Conservation (phyloP, 768 basidiomycete species). For the Crassisporium funariophilum region DNA sequence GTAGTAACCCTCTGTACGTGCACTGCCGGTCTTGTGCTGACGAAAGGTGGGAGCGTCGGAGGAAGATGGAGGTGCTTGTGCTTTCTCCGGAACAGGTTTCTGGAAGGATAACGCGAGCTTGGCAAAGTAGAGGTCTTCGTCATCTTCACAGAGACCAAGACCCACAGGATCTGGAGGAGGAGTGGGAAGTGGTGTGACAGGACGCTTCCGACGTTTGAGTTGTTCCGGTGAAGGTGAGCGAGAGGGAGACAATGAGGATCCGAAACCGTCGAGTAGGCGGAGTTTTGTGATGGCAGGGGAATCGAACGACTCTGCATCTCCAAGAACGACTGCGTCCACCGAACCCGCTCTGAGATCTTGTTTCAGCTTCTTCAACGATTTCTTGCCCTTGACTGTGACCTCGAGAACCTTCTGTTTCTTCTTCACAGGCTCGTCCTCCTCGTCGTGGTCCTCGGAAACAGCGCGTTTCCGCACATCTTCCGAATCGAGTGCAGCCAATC, state of each 20-base stretch:
- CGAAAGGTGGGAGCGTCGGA: constrained; percentile 58
- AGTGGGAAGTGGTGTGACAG: constrained; percentile 42
- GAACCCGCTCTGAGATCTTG: constrained; percentile 30
- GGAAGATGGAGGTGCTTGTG: constrained; percentile 21
- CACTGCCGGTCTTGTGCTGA: constrained; percentile 81
- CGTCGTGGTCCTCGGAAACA: constrained; percentile 42
- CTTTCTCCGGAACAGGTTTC: constrained; percentile 22
- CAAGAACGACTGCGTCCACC: constrained; percentile 53
- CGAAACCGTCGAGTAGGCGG: constrained; percentile 41
- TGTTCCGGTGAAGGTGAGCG: constrained; percentile 49
- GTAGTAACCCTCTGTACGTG: constrained; percentile 94
- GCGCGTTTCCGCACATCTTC: constrained; percentile 45
- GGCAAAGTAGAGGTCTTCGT: constrained; percentile 86
- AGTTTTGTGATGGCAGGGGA: constrained; percentile 53
- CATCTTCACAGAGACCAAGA: constrained; percentile 73
- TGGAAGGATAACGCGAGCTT: constrained; percentile 57
- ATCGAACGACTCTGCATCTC: constrained; percentile 51
- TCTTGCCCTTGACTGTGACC: constrained; percentile 35
- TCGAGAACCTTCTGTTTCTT: constrained; percentile 19
- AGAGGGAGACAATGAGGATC: constrained; percentile 52
- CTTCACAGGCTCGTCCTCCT: constrained; percentile 29
- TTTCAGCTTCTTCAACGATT: constrained; percentile 41
- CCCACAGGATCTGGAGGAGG: constrained; percentile 55
- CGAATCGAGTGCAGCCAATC: constrained; percentile 28
- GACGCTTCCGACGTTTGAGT: constrained; percentile 32